A percentile compares a stretch with the other conserved stretches of the same genome.
phyloP scores from a whole-genome alignment of 495 filamentous ascomycete genomes.

The Staphylotrichum longicolle region DNA sequence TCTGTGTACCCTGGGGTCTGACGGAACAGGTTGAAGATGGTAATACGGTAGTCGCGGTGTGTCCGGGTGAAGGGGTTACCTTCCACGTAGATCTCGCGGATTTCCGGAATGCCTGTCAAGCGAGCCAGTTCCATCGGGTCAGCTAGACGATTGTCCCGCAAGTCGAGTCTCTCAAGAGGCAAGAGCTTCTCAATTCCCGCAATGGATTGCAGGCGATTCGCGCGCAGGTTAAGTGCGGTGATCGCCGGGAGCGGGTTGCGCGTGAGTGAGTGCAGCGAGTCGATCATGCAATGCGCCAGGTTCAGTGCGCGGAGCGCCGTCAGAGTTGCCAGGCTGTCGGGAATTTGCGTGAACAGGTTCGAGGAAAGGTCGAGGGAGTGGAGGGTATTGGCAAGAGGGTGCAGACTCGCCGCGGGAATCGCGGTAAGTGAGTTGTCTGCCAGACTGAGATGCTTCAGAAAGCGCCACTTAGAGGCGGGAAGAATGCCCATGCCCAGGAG shows the following conservation, averaged over 20 bases:
- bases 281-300: conserved; percentile 95
- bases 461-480: conserved; percentile 87
- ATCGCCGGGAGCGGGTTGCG: conserved; percentile 90
- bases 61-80: conserved; percentile 89
- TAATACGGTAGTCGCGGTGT: conserved; percentile 77
- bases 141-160: conserved; percentile 85
- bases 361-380: conserved; percentile 87
- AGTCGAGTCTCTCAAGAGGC: conserved; percentile 83
- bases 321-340: conserved; percentile 79
- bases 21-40: conserved; percentile 95
- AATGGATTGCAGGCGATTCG: conserved; percentile 82
- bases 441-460: conserved; percentile 84
- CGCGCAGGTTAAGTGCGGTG: conserved; percentile 85
- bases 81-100: conserved; percentile 86
- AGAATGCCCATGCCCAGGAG: conserved; percentile 62
- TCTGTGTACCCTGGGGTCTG: conserved; percentile 86
- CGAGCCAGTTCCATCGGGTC: conserved; percentile 90
- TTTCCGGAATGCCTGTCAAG: conserved; percentile 83
- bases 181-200: conserved; percentile 86
- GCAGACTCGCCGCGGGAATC: conserved; percentile 68
- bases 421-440: conserved; percentile 86
- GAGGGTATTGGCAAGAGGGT: conserved; percentile 79
- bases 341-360: conserved; percentile 87
- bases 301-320: conserved; percentile 84
- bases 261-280: conserved; percentile 82